Evolutionary conservation across 345 rosid species (phyloP).

Genomic region (Salix koriyanagi): DNA sequence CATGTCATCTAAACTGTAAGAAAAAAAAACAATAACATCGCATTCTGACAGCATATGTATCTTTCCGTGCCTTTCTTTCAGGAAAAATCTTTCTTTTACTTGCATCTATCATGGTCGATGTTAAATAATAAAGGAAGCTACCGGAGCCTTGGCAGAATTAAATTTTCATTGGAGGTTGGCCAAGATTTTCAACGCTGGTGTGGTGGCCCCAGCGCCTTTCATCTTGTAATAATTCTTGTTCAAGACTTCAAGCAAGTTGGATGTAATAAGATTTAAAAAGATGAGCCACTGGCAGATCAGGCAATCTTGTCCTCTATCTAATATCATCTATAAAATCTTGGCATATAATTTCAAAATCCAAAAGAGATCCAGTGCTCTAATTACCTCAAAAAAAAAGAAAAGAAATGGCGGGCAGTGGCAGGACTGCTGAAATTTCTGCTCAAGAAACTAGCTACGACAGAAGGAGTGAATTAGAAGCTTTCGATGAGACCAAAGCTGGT

Average conservation of each 20-base stretch:
- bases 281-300: not conserved
- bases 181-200: not conserved
- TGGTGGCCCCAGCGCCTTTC: not conserved
- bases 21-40: too few species aligned
- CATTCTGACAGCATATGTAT: too few species aligned
- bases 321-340: not conserved
- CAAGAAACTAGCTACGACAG: not conserved
- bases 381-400: not conserved
- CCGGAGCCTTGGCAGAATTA: not conserved
- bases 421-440: not conserved
- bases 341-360: not conserved
- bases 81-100: too few species aligned
- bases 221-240: not conserved
- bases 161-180: not conserved
- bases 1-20: too few species aligned
- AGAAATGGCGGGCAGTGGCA: not conserved
- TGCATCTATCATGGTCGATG: too few species aligned
- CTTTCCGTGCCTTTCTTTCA: too few species aligned
- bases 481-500: constrained; percentile 18
- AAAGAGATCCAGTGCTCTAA: not conserved
- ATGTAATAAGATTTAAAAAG: not conserved
- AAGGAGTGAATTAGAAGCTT: constrained; percentile 7
- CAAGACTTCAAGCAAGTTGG: not conserved
- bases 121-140: too few species aligned
- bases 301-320: not conserved